Percentiles rank a stretch among this genome's conserved stretches.
Evolutionary conservation across 2,329 filamentous ascomycete species (phyloP).

Genomic region (Remersonia thermophila): DNA sequence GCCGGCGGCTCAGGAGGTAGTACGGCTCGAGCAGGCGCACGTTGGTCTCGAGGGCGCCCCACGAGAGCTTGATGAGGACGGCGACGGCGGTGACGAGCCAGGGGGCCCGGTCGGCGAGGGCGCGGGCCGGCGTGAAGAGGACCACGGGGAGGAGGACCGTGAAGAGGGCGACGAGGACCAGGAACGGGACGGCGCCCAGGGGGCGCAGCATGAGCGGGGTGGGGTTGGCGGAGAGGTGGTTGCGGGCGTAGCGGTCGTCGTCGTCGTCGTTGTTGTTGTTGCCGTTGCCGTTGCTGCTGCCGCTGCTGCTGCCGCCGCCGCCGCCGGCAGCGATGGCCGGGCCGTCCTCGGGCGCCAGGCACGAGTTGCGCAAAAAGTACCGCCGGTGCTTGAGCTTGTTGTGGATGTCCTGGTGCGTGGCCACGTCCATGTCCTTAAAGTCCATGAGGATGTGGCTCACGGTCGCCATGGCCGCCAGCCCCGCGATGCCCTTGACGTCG

Average conservation of each 20-base stretch:
- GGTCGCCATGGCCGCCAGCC: slow-evolving; percentile 64
- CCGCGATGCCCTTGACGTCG: slow-evolving; percentile 61
- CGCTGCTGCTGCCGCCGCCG: slow-evolving; percentile 34
- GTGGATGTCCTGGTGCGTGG: slow-evolving; percentile 54
- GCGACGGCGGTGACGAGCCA: slow-evolving; percentile 55
- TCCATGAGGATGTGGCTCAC: slow-evolving; percentile 61
- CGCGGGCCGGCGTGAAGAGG: slow-evolving; percentile 44
- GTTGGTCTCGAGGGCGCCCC: slow-evolving; percentile 56
- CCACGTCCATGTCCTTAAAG: slow-evolving; percentile 59
- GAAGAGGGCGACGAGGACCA: slow-evolving; percentile 45
- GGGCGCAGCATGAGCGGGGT: slow-evolving; percentile 58
- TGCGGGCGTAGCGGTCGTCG: slow-evolving; percentile 35
- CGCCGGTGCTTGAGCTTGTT: slow-evolving; percentile 51
- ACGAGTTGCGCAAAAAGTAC: slow-evolving; percentile 59
- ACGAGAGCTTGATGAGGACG: slow-evolving; percentile 54
- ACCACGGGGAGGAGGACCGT: slow-evolving; percentile 46
- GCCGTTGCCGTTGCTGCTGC: slow-evolving; percentile 33
- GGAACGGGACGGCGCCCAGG: slow-evolving; percentile 46
- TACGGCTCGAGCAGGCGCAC: slow-evolving; percentile 66
- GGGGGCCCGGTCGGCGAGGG: slow-evolving; percentile 48
- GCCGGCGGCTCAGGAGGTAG: slow-evolving; percentile 53
- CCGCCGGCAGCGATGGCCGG: slow-evolving; percentile 30
- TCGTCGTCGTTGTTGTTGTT: slow-evolving; percentile 30
- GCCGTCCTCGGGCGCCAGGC: slow-evolving; percentile 51
- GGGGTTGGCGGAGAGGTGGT: slow-evolving; percentile 45